These are phyloP conservation scores for Salvia rosmarinus DNA, from an alignment of 257 asterid species.

Conservation along the genomic window DNA sequence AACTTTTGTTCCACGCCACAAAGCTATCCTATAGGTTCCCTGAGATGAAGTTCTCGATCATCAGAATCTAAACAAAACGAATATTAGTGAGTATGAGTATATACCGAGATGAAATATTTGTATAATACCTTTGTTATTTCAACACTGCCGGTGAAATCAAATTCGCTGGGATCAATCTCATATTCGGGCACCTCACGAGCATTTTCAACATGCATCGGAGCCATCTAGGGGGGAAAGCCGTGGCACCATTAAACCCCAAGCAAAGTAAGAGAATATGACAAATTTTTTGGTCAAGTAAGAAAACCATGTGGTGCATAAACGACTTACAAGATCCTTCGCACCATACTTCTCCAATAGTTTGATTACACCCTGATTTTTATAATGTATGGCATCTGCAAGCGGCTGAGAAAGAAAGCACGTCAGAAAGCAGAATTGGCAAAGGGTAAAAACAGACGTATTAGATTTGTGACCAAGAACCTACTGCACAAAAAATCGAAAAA, in stretches of 20 bases:
- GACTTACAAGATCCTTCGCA: constrained; percentile 67
- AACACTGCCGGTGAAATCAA: constrained; percentile 79
- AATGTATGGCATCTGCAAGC: constrained; percentile 86
- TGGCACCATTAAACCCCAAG: constrained; percentile 9
- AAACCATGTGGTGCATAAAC: background rate
- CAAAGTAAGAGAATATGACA: background rate
- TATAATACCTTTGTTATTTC: constrained; percentile 70
- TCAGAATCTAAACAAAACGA: background rate
- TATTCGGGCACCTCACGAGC: constrained; percentile 87
- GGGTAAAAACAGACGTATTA: background rate
- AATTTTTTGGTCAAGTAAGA: background rate
- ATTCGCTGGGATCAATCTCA: constrained; percentile 77
- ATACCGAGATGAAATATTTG: background rate
- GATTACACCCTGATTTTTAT: constrained; percentile 75
- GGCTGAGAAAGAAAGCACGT: constrained; percentile 60
- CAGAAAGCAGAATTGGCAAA: background rate
- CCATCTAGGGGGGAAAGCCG: constrained; percentile 53
- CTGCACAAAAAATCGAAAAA: background rate
- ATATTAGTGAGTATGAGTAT: background rate
- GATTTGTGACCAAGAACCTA: background rate
- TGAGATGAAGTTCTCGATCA: constrained; percentile 32
- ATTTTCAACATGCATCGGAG: constrained; percentile 84
- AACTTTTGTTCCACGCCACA: constrained; percentile 91
- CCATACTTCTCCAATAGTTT: constrained; percentile 77
- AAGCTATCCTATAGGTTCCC: constrained; percentile 86